A percentile compares a stretch with the other conserved stretches of the same genome.
These are phyloP conservation scores for Podaxis pistillaris DNA, from an alignment of 768 basidiomycete genomes.

Conservation along the genomic window DNA sequence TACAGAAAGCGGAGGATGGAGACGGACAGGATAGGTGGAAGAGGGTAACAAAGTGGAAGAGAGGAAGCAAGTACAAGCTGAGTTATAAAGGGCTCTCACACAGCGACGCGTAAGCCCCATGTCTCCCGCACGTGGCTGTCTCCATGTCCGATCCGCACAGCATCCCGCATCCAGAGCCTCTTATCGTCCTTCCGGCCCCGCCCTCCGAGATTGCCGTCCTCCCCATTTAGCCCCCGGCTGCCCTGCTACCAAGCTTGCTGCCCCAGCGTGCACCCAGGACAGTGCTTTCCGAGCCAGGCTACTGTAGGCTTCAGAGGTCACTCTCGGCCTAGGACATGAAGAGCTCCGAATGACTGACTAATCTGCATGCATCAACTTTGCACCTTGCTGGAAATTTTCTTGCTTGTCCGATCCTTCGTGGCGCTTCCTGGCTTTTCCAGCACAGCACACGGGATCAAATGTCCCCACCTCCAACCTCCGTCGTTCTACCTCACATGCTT, in stretches of 20 bases:
- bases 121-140: conserved; percentile 14
- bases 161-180: conserved; percentile 7
- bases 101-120: conserved; percentile 35
- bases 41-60: conserved; percentile 10
- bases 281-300: background rate
- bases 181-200: conserved; percentile 3
- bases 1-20: conserved; percentile 17
- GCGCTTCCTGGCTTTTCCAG: conserved; percentile 5
- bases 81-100: conserved; percentile 17
- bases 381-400: background rate
- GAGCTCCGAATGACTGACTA: background rate
- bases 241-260: background rate
- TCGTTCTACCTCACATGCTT: background rate
- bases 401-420: conserved; percentile 5
- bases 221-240: background rate
- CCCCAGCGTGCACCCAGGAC: background rate
- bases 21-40: conserved; percentile 4
- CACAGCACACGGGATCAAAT: background rate
- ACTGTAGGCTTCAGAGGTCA: background rate
- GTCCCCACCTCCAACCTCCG: background rate
- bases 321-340: background rate
- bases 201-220: conserved; percentile 21
- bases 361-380: background rate
- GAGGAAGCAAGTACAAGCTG: conserved; percentile 4
- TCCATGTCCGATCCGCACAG: conserved; percentile 19